Base-by-base conservation (phyloP, 78 protist genomes). In the Planoprotostelium fungivorum region DNA sequence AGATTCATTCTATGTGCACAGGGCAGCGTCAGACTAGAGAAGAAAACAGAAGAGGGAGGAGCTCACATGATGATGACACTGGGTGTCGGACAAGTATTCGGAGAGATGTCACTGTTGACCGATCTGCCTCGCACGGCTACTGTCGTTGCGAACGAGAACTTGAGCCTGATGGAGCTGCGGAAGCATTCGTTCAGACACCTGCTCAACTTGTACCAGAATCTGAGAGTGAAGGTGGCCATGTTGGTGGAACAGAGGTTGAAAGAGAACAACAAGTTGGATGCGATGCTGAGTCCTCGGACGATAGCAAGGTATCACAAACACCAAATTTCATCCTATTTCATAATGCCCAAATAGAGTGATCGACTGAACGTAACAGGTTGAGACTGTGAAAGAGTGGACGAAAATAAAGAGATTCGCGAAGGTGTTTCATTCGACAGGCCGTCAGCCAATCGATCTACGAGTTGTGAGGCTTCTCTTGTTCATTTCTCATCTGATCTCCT, bases 41-140 rank as follows among this genome's bases (percentile, higher is more conserved):
- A 89, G 85, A 84, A 63, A 29, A 35, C 35, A 86, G 37, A 86
- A 63, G 88, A 35, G 0, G 87, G 73, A 51, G 16, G 73, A 51
- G 31, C 73, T 51, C 73, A 51, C 73, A 5, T 16, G 73, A 51
- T 85, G 35, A 86, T 39, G 35, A 86, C 85, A 29, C 90, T 92
- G 0, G 86, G 88, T 0, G 63, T 39, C 31, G 94, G 73, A 51
- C 73, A 51, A 16, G 89, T 88, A 34, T 92, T 92, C 36, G 94
- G 94, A 39, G 94, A 92, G 38, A 92, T 90, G 37, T 90, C 94
- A 9, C 37, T 90, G 36, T 84, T 90, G 0, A 85, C 88, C 34
- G 89, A 89, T 73, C 0, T 37, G n/a, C 63, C 88, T 37, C 35
- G 92, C 29, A 86, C 92, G 34, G 87, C 90, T 63, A 86, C 92